Evolutionary conservation across 768 basidiomycete species (phyloP).

Genomic region (Rhodotorula paludigena): DNA sequence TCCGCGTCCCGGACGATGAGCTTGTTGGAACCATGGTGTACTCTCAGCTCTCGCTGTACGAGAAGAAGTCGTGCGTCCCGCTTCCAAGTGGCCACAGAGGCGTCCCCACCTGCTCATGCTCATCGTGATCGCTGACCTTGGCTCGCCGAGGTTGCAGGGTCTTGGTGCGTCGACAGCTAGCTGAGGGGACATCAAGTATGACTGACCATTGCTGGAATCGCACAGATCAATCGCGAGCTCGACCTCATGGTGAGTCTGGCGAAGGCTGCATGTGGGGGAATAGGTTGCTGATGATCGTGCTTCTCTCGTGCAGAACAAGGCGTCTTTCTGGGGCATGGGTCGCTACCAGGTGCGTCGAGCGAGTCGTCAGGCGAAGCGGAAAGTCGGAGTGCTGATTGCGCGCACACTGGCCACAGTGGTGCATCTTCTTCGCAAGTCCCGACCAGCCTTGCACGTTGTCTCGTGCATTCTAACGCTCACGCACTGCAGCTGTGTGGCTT

Average conservation of each 20-base stretch:
- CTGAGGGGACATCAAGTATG: too few relatives aligned
- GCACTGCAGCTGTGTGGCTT: slow-evolving; percentile 44
- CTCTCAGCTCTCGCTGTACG: slow-evolving; percentile 41
- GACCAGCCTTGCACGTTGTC: not conserved
- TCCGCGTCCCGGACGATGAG: slow-evolving; percentile 8
- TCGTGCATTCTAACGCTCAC: not conserved
- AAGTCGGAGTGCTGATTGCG: not conserved
- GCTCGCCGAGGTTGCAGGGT: not conserved
- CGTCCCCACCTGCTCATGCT: not conserved
- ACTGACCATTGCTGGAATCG: too few relatives aligned
- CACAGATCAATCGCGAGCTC: slow-evolving; percentile 45
- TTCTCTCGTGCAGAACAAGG: slow-evolving; percentile 9
- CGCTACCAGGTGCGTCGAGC: slow-evolving; percentile 43
- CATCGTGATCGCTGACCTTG: not conserved
- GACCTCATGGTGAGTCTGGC: slow-evolving; percentile 40
- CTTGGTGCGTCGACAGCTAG: slow-evolving; percentile 3
- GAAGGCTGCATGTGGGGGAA: too few relatives aligned
- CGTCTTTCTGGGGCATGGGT: slow-evolving; percentile 40
- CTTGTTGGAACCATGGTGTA: slow-evolving; percentile 12
- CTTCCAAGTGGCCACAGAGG: slow-evolving; percentile 29
- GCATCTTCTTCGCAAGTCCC: slow-evolving; percentile 43
- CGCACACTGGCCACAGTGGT: slow-evolving; percentile 30
- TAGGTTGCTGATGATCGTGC: not conserved
- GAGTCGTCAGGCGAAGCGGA: accelerated
- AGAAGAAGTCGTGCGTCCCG: slow-evolving; percentile 43